Base-by-base conservation (phyloP, 2,329 filamentous ascomycete genomes). In the Botrytis fragariae region DNA sequence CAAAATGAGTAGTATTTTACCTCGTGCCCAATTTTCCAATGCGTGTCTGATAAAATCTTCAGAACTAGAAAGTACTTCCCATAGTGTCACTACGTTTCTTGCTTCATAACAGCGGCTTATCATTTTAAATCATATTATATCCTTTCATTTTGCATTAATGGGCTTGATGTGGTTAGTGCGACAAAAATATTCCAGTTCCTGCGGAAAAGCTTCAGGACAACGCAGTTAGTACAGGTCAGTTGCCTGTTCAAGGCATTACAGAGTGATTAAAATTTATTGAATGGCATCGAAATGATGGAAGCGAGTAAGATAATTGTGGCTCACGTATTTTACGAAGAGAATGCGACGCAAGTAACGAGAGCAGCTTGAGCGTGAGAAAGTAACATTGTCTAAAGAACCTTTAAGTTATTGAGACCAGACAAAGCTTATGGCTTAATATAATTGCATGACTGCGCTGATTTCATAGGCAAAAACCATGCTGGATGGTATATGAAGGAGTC, bases 141-240 rank as follows among this genome's bases (percentile, higher is more conserved):
- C 25, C 14, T 54, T 0, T n/a, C 25, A 54, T 54, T 54, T 12
- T 54, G 2, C 12, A n/a, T n/a, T 54, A 1, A n/a, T 16, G 5
- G 12, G 25, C 12, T n/a, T 54, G 25, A n/a, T n/a, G 12, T 14
- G 12, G 6, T 54, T 16, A 54, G 25, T 7, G 16, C 14, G 12
- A n/a, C 25, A n/a, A 0, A 7, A 16, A n/a, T 0, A n/a, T 16
- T 54, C 5, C 3, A 9, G 2, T 16, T n/a, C 12, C 25, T 54
- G 6, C 48, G 0, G 5, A 54, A 54, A 57, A n/a, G 0, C 2
- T 18, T 29, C 8, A 6, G 1, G 16, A 57, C 18, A n/a, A 29
- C n/a, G 1, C 14, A 18, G 4, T 4, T 16, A 57, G n/a, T 57
- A 0, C 14, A 57, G 51, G 51, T 29, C 2, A 29, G 12, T 42